Percentiles rank a stretch among this genome's conserved stretches.
Evolutionary conservation across 768 basidiomycete species (phyloP).

Genomic region (Pholiota molesta): DNA sequence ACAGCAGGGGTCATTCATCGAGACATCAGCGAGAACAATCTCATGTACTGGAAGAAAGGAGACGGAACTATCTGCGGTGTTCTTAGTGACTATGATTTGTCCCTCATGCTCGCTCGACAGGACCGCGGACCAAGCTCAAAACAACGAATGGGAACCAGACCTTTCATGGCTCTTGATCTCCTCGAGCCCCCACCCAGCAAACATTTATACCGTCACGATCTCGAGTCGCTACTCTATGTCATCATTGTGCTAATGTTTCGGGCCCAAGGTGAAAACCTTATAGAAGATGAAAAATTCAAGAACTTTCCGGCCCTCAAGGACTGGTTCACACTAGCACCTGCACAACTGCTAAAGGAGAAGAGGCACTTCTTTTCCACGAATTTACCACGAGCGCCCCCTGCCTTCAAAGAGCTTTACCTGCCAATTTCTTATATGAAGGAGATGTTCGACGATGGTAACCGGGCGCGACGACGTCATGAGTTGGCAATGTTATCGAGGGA

Average conservation of each 20-base stretch:
- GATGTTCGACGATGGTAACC: not conserved
- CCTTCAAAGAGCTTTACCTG: too few relatives aligned
- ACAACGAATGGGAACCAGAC: not conserved
- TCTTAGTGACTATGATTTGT: not conserved
- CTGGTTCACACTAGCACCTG: not conserved
- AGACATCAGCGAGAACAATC: not conserved
- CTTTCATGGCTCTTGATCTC: not conserved
- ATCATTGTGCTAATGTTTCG: not conserved
- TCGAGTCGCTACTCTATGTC: not conserved
- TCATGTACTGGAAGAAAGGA: not conserved
- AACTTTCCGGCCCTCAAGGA: not conserved
- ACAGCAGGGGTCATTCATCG: not conserved
- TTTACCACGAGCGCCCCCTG: too few relatives aligned
- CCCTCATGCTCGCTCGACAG: not conserved
- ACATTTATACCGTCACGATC: not conserved
- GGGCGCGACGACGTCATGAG: not conserved
- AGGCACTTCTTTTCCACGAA: too few relatives aligned
- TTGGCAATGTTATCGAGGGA: not conserved
- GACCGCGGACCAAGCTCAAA: not conserved
- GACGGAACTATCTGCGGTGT: not conserved
- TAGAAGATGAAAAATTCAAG: not conserved
- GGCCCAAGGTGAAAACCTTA: too few relatives aligned
- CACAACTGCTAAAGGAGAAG: too few relatives aligned
- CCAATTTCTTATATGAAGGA: not conserved
- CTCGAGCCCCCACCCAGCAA: not conserved